Conservation (phyloP, 2,329 filamentous ascomycete species). For the Thelonectria blattea region DNA sequence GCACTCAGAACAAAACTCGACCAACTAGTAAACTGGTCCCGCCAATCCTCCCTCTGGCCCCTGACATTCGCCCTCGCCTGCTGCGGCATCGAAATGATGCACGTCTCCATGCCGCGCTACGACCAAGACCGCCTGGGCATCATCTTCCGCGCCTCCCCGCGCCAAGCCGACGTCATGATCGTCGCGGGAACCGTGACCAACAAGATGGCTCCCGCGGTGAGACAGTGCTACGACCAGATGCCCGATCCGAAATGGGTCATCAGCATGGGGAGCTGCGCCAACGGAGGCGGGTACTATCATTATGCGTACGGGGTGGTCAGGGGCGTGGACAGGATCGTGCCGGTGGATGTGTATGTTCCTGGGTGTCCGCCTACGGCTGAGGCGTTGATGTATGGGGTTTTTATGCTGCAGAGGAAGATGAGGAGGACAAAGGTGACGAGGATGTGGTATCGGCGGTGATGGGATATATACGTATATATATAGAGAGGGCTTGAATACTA, state of each 20-base stretch:
- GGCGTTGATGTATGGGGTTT: conserved; percentile 60
- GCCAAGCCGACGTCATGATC: conserved; percentile 70
- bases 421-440: conserved; percentile 54
- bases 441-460: conserved; percentile 57
- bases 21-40: conserved; percentile 61
- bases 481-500: too few species aligned
- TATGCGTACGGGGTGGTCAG: conserved; percentile 73
- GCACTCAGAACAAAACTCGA: conserved; percentile 57
- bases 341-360: conserved; percentile 71
- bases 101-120: conserved; percentile 64
- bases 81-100: conserved; percentile 69
- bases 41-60: conserved; percentile 65
- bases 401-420: conserved; percentile 74
- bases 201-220: conserved; percentile 69
- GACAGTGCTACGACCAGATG: conserved; percentile 72
- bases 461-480: background rate
- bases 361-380: conserved; percentile 61
- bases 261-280: conserved; percentile 73
- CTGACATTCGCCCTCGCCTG: conserved; percentile 66
- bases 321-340: conserved; percentile 69
- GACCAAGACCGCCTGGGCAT: conserved; percentile 68
- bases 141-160: conserved; percentile 69
- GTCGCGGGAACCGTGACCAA: conserved; percentile 71
- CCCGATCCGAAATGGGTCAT: conserved; percentile 67
- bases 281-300: conserved; percentile 75